phyloP scores from a whole-genome alignment of 176 grass and related monocot genomes.

The Pontederia paniculata region DNA sequence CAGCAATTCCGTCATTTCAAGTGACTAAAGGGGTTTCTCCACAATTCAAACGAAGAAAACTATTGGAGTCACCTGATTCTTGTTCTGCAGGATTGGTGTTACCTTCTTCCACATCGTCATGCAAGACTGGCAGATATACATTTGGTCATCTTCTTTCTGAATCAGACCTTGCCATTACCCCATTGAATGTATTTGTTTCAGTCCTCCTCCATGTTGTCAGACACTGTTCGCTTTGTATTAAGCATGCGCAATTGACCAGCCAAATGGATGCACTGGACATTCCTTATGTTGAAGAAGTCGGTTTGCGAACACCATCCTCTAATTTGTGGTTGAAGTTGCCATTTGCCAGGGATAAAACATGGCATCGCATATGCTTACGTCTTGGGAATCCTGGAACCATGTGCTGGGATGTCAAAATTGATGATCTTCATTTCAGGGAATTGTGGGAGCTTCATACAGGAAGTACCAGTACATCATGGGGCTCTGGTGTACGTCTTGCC shows the following conservation, averaged over 20 bases:
- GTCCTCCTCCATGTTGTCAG: slow-evolving; percentile 79
- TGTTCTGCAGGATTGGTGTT: slow-evolving; percentile 28
- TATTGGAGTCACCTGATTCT: slow-evolving; percentile 29
- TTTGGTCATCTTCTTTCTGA: slow-evolving; percentile 53
- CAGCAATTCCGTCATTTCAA: slow-evolving; percentile 46
- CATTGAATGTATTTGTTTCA: slow-evolving; percentile 53
- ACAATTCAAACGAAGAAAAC: slow-evolving; percentile 48
- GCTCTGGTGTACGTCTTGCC: slow-evolving; percentile 61
- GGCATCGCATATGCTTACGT: slow-evolving; percentile 88
- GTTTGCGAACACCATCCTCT: slow-evolving; percentile 52
- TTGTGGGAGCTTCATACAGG: slow-evolving; percentile 79
- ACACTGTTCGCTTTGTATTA: slow-evolving; percentile 79
- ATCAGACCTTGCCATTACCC: slow-evolving; percentile 45
- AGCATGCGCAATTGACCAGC: slow-evolving; percentile 89
- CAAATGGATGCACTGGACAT: slow-evolving; percentile 88
- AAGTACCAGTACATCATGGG: slow-evolving; percentile 59
- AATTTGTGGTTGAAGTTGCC: slow-evolving; percentile 88
- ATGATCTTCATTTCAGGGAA: slow-evolving; percentile 78
- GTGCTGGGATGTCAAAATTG: slow-evolving; percentile 97
- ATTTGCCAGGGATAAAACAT: slow-evolving; percentile 78
- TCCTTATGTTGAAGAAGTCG: slow-evolving; percentile 91
- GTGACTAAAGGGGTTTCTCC: slow-evolving; percentile 28
- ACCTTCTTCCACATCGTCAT: slow-evolving; percentile 31
- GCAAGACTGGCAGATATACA: slow-evolving; percentile 31
- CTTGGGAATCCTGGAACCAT: slow-evolving; percentile 95